Percentiles rank a stretch among this genome's conserved stretches.
Conservation (phyloP, 441 rosid species). For the Monsonia emarginata region DNA sequence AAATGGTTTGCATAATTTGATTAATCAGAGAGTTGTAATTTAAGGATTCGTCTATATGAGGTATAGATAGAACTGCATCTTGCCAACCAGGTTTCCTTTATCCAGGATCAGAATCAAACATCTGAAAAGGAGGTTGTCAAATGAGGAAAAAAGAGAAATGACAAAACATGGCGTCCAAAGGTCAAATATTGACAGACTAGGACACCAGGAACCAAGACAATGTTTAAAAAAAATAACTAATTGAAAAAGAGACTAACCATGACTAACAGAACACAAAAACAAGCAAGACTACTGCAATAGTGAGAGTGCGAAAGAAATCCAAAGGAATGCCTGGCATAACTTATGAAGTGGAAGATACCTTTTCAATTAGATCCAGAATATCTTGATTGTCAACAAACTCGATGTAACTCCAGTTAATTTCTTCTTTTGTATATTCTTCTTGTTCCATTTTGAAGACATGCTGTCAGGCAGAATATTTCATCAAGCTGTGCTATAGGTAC, state of each 20-base stretch:
- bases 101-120: background rate
- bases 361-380: constrained; percentile 64
- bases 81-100: background rate
- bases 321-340: too few relatives aligned
- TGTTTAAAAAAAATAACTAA: too few relatives aligned
- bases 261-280: too few relatives aligned
- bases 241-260: too few relatives aligned
- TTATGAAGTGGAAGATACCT: constrained; percentile 26
- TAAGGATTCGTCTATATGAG: background rate
- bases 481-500: background rate
- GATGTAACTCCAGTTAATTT: constrained; percentile 29
- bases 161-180: background rate
- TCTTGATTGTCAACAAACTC: constrained; percentile 57
- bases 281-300: background rate
- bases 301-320: constrained; percentile 4
- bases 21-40: background rate
- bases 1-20: background rate
- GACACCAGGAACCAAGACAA: too few relatives aligned
- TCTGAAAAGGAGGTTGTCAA: background rate
- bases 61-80: background rate
- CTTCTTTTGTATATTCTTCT: constrained; percentile 66
- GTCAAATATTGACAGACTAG: background rate
- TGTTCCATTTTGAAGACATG: constrained; percentile 85
- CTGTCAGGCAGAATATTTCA: constrained; percentile 23
- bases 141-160: background rate